Evolutionary conservation across 495 filamentous ascomycete genomes (phyloP).

Genomic region (Letharia lupina): DNA sequence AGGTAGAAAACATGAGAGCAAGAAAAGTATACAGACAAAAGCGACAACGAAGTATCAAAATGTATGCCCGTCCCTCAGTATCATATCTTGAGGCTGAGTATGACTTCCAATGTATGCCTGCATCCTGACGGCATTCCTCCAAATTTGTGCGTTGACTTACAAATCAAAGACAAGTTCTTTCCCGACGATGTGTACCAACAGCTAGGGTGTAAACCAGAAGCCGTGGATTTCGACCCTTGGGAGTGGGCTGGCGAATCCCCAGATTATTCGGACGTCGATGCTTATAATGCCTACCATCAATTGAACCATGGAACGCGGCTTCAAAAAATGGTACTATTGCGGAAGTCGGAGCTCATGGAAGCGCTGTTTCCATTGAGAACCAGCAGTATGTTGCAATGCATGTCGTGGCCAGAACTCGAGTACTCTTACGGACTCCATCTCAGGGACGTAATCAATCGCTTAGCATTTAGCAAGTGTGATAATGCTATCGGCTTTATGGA

Average conservation of each 20-base stretch:
- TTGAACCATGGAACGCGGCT: neutral
- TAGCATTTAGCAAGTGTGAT: neutral
- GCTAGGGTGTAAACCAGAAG: neutral
- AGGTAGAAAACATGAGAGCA: neutral
- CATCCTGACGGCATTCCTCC: neutral
- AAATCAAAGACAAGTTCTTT: slow-evolving; percentile 3
- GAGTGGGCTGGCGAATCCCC: neutral
- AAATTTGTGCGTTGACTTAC: neutral
- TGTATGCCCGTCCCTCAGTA: slow-evolving; percentile 1
- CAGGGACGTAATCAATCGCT: neutral
- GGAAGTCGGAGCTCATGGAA: slow-evolving; percentile 7
- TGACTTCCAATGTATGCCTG: slow-evolving; percentile 6
- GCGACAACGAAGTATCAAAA: neutral
- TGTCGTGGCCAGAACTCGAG: slow-evolving; percentile 10
- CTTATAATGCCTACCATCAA: slow-evolving; percentile 4
- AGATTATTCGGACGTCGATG: neutral
- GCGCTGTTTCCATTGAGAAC: slow-evolving; percentile 4
- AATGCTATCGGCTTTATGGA: neutral
- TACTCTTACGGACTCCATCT: slow-evolving; percentile 5
- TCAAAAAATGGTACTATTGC: neutral
- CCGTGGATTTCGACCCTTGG: neutral
- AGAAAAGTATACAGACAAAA: neutral
- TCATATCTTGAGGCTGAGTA: neutral
- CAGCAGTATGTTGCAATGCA: slow-evolving; percentile 4
- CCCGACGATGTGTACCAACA: neutral